These are phyloP conservation scores for Acanthamoeba castellanii DNA, from an alignment of 208 protist species.

Conservation along the genomic window DNA sequence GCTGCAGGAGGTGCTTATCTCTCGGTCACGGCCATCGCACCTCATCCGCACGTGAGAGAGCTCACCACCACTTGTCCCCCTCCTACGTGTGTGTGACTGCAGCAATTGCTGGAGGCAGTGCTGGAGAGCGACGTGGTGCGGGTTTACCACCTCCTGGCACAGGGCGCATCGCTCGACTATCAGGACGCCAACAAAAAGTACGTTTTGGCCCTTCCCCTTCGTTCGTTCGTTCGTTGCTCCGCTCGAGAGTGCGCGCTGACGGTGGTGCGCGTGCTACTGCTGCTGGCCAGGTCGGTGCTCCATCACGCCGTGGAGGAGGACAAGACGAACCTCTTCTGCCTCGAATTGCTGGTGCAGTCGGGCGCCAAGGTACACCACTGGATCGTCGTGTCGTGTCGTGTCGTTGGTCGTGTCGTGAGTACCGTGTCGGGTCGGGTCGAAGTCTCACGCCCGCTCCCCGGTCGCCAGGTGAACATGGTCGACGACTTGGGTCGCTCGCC, in stretches of 20 bases:
- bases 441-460: background rate
- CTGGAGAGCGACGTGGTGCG: conserved; percentile 13
- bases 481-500: background rate
- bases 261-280: too few species aligned
- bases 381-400: background rate
- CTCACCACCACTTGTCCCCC: too few species aligned
- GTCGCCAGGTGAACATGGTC: conserved; percentile 8
- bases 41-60: too few species aligned
- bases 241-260: too few species aligned
- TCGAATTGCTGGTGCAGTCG: conserved; percentile 24
- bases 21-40: too few species aligned
- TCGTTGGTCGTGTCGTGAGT: background rate
- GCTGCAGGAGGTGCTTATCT: background rate
- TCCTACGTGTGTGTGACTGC: background rate
- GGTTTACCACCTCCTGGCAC: conserved; percentile 31
- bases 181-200: conserved; percentile 28
- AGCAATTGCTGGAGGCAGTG: conserved; percentile 41
- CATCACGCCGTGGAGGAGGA: conserved; percentile 23
- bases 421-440: too few species aligned
- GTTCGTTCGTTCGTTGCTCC: background rate
- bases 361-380: background rate
- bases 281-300: background rate
- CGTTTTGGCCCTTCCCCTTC: background rate
- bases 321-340: conserved; percentile 66
- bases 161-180: conserved; percentile 12